Evolutionary conservation across 345 rosid genomes (phyloP).

Genomic region (Populus alba): DNA sequence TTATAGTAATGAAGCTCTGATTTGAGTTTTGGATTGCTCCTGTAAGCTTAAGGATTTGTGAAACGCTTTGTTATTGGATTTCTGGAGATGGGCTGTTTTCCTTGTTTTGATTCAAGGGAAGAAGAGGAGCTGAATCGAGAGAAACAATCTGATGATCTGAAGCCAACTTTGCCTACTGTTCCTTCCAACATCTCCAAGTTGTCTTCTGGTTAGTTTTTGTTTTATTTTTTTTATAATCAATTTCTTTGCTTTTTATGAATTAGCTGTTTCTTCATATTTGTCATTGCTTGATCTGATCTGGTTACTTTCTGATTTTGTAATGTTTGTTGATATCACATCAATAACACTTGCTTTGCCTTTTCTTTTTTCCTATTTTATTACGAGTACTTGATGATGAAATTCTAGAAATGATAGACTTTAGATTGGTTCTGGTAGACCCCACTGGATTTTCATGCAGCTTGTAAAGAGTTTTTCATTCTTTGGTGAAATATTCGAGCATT

Average conservation of each 20-base stretch:
- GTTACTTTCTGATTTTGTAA: conserved; percentile 10
- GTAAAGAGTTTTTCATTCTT: not conserved
- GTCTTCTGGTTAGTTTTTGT: conserved; percentile 60
- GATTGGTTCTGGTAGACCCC: conserved; percentile 21
- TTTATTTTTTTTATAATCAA: not conserved
- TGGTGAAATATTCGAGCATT: conserved; percentile 20
- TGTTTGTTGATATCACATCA: not conserved
- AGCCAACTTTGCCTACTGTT: conserved; percentile 43
- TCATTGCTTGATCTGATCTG: conserved; percentile 48
- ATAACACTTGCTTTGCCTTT: conserved; percentile 11
- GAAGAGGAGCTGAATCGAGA: conserved; percentile 70
- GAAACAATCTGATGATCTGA: conserved; percentile 52
- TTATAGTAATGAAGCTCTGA: conserved; percentile 22
- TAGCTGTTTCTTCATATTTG: not conserved
- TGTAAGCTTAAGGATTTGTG: conserved; percentile 18
- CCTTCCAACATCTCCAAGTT: conserved; percentile 62
- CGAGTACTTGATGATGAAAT: not conserved
- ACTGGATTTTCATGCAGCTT: conserved; percentile 21
- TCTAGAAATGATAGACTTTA: conserved; percentile 13
- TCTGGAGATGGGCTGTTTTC: conserved; percentile 78
- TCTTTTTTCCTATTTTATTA: conserved; percentile 4
- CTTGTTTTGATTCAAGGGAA: conserved; percentile 87
- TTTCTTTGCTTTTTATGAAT: conserved; percentile 1
- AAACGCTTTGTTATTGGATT: conserved; percentile 12
- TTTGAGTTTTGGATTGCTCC: conserved; percentile 8